Evolutionary conservation across 768 basidiomycete species (phyloP), one percentile per base, ranked within the genome.

Genomic region (Panus rudis): DNA sequence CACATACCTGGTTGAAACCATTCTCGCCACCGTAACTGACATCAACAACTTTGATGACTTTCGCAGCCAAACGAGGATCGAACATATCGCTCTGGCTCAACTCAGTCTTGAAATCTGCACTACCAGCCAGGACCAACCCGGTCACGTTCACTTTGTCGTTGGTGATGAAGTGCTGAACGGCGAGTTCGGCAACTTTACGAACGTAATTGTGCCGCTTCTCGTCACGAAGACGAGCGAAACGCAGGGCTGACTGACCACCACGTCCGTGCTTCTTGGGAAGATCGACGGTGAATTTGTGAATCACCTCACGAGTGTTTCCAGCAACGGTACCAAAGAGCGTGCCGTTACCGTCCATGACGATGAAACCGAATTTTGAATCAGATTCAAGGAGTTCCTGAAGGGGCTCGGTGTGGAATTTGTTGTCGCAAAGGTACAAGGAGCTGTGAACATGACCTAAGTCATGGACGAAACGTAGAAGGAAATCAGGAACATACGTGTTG

Each of bases 131-230:
- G 17, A 99, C 92, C 45, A 99, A 69, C 25, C 96, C 96, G 37
- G 88, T 84, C 21, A 97, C 92, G 61, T 99, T 99, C 68, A 98
- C 93, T 64, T 93, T 97, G 72, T 99, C 96, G 63, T 80, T 84
- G 45, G 92, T 90, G 64, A 99, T 96, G 61, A 90, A 99, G 66
- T 97, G 92, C 65, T 97, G 93, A 21, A 98, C 96, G 5, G 96
- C 92, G 47, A 78, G 74, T 66, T 99, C 96, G 40, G 93, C 92
- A 46, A 99, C 96, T 67, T 99, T 99, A 56, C 96, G 87, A 40
- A 99, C 94, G 63, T 99, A 99, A 68, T 98, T 99, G 81, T 98
- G 93, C 37, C 96, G 83, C 65, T 96, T 96, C 71, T 99, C 96
- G 64, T 97, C 96, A 59, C 96, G 87, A 39, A 99, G 79, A 73